Evolutionary conservation across 768 basidiomycete species (phyloP).

Genomic region (Sutorius australiensis): DNA sequence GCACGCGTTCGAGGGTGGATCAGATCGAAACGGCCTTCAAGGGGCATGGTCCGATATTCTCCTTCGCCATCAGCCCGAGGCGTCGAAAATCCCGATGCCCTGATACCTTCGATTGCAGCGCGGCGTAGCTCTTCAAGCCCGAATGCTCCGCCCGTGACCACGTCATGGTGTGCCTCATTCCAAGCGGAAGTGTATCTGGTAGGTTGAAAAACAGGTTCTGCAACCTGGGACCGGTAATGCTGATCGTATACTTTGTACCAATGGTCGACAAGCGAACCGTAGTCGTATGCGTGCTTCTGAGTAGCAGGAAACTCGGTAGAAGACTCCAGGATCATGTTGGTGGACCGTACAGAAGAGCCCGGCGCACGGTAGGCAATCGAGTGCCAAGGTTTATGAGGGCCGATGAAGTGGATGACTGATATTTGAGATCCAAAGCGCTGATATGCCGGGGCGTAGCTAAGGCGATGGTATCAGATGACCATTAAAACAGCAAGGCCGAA

Average conservation of each 20-base stretch:
- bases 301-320: conserved; percentile 4
- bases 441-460: conserved; percentile 94
- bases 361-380: conserved; percentile 68
- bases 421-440: conserved; percentile 88
- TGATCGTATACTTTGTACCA: conserved; percentile 92
- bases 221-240: conserved; percentile 66
- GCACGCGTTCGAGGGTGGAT: conserved; percentile 47
- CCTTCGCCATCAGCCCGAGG: conserved; percentile 46
- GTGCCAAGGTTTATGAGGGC: conserved; percentile 94
- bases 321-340: conserved; percentile 30
- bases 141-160: conserved; percentile 24
- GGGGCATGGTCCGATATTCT: conserved; percentile 74
- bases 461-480: conserved; percentile 23
- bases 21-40: conserved; percentile 86
- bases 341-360: conserved; percentile 36
- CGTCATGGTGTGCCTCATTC: conserved; percentile 43
- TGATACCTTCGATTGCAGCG: conserved; percentile 31
- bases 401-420: conserved; percentile 89
- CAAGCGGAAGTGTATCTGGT: conserved; percentile 71
- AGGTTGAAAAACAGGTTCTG: conserved; percentile 43
- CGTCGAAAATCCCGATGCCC: conserved; percentile 6
- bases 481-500: conserved; percentile 21
- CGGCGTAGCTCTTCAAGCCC: conserved; percentile 41
- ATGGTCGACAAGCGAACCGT: conserved; percentile 76
- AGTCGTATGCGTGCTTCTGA: conserved; percentile 60